Evolutionary conservation across 1,284 basidiomycete genomes (phyloP).

Genomic region (Cryptococcus sp.): DNA sequence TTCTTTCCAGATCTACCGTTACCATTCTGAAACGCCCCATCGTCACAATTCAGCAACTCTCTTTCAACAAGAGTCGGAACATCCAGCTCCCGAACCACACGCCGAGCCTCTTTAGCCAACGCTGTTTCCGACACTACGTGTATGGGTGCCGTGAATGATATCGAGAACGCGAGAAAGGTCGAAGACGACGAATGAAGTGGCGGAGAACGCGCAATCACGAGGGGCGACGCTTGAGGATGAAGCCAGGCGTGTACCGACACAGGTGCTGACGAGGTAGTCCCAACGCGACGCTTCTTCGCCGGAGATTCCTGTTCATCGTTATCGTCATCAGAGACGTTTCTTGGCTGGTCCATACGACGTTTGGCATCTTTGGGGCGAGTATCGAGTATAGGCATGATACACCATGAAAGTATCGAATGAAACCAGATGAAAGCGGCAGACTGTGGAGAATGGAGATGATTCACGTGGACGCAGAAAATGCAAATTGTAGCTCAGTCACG

Average conservation of each 20-base stretch:
- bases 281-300: background rate
- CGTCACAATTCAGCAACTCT: conserved; percentile 17
- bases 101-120: conserved; percentile 29
- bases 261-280: background rate
- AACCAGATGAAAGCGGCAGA: no score
- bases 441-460: no score
- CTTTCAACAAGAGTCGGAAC: conserved; percentile 28
- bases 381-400: background rate
- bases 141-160: conserved; percentile 25
- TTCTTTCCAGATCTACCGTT: conserved; percentile 21
- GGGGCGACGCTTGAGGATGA: conserved; percentile 24
- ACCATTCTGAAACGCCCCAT: conserved; percentile 37
- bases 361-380: background rate
- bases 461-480: no score
- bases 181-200: conserved; percentile 31
- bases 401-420: no score
- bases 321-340: background rate
- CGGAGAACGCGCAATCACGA: conserved; percentile 29
- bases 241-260: conserved; percentile 36
- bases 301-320: background rate
- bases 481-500: no score
- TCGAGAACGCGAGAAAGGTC: conserved; percentile 36
- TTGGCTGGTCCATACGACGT: background rate
- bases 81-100: conserved; percentile 36
- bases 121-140: conserved; percentile 18